Evolutionary conservation across 805 yeast species (phyloP), one percentile per base, ranked within the genome.

Genomic region (Hanseniaspora valbyensis): DNA sequence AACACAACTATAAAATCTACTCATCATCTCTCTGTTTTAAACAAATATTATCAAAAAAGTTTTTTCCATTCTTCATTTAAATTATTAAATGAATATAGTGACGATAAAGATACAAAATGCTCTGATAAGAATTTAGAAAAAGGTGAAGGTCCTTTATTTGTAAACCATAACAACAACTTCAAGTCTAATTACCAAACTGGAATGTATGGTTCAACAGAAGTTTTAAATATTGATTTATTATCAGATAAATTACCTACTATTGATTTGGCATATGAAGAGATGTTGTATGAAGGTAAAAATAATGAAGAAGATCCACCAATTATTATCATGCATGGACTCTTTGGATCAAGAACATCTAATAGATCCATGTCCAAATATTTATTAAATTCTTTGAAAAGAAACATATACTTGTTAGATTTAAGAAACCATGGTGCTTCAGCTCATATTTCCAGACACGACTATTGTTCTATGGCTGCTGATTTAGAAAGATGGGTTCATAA

Each of bases 361-460:
- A 68, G 95, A 53, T 70, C 86, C 0, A 85, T 89, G n/a, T 84
- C 87, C 9, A 77, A 76, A 58, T 72, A 70, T 48, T 62, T 82
- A 30, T 73, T 77, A 14, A 64, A 63, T 19, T 56, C 59, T 12
- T 59, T 82, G 53, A 62, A 68, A 24, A 66, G 87, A 41, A 80
- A 80, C 54, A 78, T 83, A 3, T 81, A 74, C 60, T 75, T 85
- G 56, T 60, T 83, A 16, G 97, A 90, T 62, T 69, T 89, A 53
- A 70, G 98, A 54, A 89, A 92, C 65, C 96, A 89, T 62, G 98
- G 98, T 1, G 78, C 74, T n/a, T 84, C 95, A 1, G 96, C 96
- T 1, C 94, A 83, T 57, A 61, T 59, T n/a, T 60, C 64, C 0
- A 67, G 82, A 28, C 85, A 84, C 58, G 89, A 83, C 60, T 89